Conservation (phyloP, 225 moss, liverwort and hornwort genomes). For the Pseudisothecium myosuroides region DNA sequence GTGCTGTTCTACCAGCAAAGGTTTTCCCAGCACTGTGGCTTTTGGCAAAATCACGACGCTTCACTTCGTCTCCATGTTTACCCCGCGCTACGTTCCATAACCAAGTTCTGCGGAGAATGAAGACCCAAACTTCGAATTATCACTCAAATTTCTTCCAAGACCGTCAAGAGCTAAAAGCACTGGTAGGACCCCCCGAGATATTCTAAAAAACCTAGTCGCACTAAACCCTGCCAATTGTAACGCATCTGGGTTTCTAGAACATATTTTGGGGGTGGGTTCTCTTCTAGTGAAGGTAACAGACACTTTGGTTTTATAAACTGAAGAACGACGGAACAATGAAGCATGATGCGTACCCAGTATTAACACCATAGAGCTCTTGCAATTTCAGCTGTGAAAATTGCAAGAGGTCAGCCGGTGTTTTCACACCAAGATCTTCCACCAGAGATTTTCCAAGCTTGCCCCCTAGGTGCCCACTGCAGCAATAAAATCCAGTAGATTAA, state of each 20-base stretch:
- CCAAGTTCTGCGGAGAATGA: conserved; percentile 57
- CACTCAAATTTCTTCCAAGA: not conserved
- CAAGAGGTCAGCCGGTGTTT: conserved; percentile 57
- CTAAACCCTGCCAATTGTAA: not conserved
- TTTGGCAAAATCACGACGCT: conserved; percentile 66
- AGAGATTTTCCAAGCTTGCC: conserved; percentile 82
- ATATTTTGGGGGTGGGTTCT: not conserved
- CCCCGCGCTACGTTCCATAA: conserved; percentile 81
- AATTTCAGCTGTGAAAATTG: conserved; percentile 55
- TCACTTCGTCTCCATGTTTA: conserved; percentile 73
- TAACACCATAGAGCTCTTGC: conserved; percentile 73
- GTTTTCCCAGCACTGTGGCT: conserved; percentile 86
- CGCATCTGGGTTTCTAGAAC: not conserved
- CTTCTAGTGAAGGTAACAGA: not conserved
- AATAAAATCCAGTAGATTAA: not conserved
- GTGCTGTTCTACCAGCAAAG: conserved; percentile 66
- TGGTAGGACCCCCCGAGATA: not conserved
- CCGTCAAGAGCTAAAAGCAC: not conserved
- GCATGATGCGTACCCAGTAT: conserved; percentile 53
- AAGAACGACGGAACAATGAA: not conserved
- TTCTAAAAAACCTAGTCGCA: no score
- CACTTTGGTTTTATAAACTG: not conserved
- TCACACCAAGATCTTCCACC: conserved; percentile 53
- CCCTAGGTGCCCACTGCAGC: conserved; percentile 61
- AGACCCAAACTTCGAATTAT: not conserved